A percentile compares a stretch with the other conserved stretches of the same genome.
These are phyloP conservation scores for Thalassiosira hispida DNA, from an alignment of 352 stramenopile genomes.

Conservation along the genomic window DNA sequence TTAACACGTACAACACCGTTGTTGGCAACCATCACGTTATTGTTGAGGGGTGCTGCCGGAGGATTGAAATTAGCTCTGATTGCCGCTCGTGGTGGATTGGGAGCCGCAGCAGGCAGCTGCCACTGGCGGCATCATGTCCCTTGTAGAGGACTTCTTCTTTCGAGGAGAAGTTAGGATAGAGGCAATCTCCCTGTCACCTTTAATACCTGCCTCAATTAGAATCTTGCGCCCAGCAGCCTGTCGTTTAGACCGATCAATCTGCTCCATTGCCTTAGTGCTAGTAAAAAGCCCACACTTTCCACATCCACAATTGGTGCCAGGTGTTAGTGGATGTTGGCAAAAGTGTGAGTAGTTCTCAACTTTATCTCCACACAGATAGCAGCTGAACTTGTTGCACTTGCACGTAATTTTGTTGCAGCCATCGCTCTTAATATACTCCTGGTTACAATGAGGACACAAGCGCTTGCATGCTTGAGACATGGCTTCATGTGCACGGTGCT, in stretches of 20 bases:
- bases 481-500: constrained; percentile 20
- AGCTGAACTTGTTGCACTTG: constrained; percentile 27
- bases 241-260: constrained; percentile 24
- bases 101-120: background rate
- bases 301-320: constrained; percentile 8
- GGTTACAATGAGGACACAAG: constrained; percentile 27
- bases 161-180: constrained; percentile 26
- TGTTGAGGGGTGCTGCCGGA: too few relatives aligned
- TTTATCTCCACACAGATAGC: constrained; percentile 34
- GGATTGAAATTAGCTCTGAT: too few relatives aligned
- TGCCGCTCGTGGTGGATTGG: background rate
- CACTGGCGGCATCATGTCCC: background rate
- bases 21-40: too few relatives aligned
- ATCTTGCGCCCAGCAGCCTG: constrained; percentile 30
- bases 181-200: constrained; percentile 21
- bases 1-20: too few relatives aligned
- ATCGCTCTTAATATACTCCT: constrained; percentile 36
- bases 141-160: background rate
- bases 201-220: constrained; percentile 24
- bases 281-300: constrained; percentile 38
- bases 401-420: constrained; percentile 46
- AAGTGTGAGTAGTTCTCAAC: constrained; percentile 45
- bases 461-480: constrained; percentile 30
- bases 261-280: constrained; percentile 24
- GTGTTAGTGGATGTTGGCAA: constrained; percentile 8